Percentiles rank a stretch among this genome's conserved stretches.
phyloP scores from a whole-genome alignment of 306 rosid genomes.

The Abrus precatorius region DNA sequence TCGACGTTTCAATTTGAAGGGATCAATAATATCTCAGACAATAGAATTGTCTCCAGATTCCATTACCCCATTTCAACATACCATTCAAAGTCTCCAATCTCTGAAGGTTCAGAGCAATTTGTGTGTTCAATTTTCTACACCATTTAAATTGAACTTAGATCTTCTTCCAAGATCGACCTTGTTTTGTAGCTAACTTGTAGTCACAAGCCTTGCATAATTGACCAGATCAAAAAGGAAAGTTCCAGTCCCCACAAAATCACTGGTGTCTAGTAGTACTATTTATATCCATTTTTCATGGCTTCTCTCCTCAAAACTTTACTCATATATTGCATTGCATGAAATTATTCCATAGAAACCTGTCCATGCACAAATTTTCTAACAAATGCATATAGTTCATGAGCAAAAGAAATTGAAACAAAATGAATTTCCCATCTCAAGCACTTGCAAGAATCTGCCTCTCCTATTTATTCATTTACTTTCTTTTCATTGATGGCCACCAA shows the following conservation, averaged over 20 bases:
- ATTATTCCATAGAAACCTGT: neutral
- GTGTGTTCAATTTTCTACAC: neutral
- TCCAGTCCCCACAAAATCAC: constrained; percentile 18
- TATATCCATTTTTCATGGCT: neutral
- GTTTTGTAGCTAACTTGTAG: neutral
- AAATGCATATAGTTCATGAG: neutral
- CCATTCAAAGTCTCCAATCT: constrained; percentile 28
- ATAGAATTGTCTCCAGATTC: constrained; percentile 7
- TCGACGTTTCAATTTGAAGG: constrained; percentile 1
- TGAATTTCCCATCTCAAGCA: constrained; percentile 37
- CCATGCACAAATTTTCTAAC: neutral
- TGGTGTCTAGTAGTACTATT: neutral
- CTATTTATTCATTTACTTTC: constrained; percentile 37
- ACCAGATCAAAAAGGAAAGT: constrained; percentile 36
- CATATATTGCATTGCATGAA: constrained; percentile 31
- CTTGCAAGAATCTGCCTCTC: constrained; percentile 32
- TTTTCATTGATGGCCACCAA: constrained; percentile 30
- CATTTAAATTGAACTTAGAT: neutral
- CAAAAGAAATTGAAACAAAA: constrained; percentile 33
- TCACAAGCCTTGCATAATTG: constrained; percentile 23
- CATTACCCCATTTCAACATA: neutral
- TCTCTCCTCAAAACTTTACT: neutral
- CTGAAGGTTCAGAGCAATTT: constrained; percentile 3
- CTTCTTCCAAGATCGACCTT: neutral
- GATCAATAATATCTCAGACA: neutral